Base-by-base conservation (phyloP, 495 filamentous ascomycete species). In the Bacidia gigantensis region DNA sequence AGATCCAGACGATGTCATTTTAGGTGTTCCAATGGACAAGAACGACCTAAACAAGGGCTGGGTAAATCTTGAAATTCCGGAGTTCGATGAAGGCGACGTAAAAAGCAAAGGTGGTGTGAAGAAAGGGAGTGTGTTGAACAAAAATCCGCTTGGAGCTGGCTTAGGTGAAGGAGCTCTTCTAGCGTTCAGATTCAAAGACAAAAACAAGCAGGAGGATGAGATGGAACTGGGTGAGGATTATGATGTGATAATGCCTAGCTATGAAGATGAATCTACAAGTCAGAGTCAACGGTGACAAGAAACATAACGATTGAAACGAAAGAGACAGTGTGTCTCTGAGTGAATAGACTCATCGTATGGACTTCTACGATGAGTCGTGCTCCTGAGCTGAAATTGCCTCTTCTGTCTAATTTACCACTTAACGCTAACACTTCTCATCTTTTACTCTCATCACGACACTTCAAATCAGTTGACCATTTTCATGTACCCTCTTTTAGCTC, bases 171-270 rank as follows among this genome's bases (percentile, higher is more conserved):
- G 79, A 14, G 67, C 69, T n/a, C 58, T 74, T 2, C 60, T 89
- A 35, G 86, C 86, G n/a, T 90, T 89, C 66, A 75, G 75, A 39
- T 80, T 87, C 54, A 62, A 62, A 48, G 65, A 69, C 7, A 55
- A 50, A 24, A 49, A 11, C 50, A 54, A 26, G 56, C 53, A 49
- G 41, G 59, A 63, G 39, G 62, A 68, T 41, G 69, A 67, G 12
- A 65, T 71, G 40, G 70, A 74, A 11, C 56, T 67, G n/a, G 72
- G 69, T 21, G 69, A 72, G 20, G 67, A 74, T 41, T 87, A 84
- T 72, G 71, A 81, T 58, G 84, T 89, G 10, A 63, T 80, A 25
- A 52, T 84, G 18, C 82, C 84, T 21, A 71, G 52, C 12, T 76
- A 82, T 41, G 67, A 69, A 39, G 74, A 77, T 58, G 67, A 50